Percentiles rank a stretch among this genome's conserved stretches.
Evolutionary conservation across 805 yeast species (phyloP).

Genomic region (Torulaspora delbrueckii): DNA sequence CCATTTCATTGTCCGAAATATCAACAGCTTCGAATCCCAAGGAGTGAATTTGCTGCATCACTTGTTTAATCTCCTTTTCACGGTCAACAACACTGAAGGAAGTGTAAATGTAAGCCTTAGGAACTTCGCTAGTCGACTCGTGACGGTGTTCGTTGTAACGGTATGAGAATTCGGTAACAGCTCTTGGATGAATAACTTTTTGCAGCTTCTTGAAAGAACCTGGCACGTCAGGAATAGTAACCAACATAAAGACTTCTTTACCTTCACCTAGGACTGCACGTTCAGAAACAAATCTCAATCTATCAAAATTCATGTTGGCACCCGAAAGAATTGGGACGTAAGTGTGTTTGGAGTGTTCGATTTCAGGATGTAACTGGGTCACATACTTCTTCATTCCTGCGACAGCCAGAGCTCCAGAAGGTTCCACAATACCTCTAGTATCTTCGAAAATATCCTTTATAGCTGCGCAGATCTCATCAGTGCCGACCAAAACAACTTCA

Average conservation of each 20-base stretch:
- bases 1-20: conserved; percentile 88
- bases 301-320: conserved; percentile 97
- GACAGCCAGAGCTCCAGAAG: conserved; percentile 93
- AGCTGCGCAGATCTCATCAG: conserved; percentile 96
- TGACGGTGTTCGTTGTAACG: conserved; percentile 52
- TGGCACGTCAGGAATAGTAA: conserved; percentile 87
- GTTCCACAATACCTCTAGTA: conserved; percentile 89
- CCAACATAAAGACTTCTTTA: conserved; percentile 85
- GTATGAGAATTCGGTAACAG: conserved; percentile 91
- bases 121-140: conserved; percentile 35
- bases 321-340: conserved; percentile 88
- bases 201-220: conserved; percentile 84
- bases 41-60: conserved; percentile 53
- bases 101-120: conserved; percentile 74
- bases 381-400: conserved; percentile 91
- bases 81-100: conserved; percentile 81
- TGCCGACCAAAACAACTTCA: conserved; percentile 76
- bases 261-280: conserved; percentile 99
- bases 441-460: conserved; percentile 95
- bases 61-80: conserved; percentile 62
- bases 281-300: conserved; percentile 92
- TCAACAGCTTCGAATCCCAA: conserved; percentile 73
- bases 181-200: conserved; percentile 74
- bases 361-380: conserved; percentile 53
- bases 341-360: conserved; percentile 62